These are phyloP conservation scores for Colletotrichum sp. DNA, from an alignment of 2,329 filamentous ascomycete genomes.

Conservation along the genomic window DNA sequence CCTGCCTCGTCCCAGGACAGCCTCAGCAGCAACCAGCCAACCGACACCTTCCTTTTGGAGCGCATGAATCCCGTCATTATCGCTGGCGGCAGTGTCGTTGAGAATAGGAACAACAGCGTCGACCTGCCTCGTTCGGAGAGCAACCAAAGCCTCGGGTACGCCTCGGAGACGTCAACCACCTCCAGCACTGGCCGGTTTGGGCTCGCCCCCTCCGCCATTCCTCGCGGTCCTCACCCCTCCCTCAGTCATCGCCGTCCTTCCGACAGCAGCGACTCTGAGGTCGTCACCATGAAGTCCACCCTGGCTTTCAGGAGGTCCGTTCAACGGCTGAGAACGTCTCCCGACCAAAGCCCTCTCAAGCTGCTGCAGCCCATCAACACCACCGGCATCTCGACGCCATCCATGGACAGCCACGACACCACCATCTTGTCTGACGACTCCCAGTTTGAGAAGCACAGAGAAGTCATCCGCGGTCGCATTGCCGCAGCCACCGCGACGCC, in stretches of 20 bases:
- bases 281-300: conserved; percentile 50
- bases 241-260: conserved; percentile 49
- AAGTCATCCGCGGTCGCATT: conserved; percentile 34
- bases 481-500: conserved; percentile 28
- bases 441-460: conserved; percentile 43
- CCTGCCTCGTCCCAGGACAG: conserved; percentile 58
- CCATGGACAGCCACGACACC: conserved; percentile 62
- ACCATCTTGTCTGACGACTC: conserved; percentile 65
- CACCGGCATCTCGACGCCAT: conserved; percentile 46
- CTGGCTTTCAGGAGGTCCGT: conserved; percentile 61
- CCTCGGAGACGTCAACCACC: conserved; percentile 46
- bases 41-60: conserved; percentile 64
- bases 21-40: conserved; percentile 44
- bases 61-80: conserved; percentile 72
- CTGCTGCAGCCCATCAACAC: conserved; percentile 61
- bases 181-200: conserved; percentile 45
- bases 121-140: conserved; percentile 56
- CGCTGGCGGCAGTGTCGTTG: conserved; percentile 65
- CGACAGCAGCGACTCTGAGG: conserved; percentile 63
- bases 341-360: conserved; percentile 46
- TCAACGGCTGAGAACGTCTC: conserved; percentile 52
- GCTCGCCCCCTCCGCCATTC: conserved; percentile 61
- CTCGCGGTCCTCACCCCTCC: conserved; percentile 35
- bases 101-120: conserved; percentile 61
- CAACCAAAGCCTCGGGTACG: conserved; percentile 48